These are phyloP conservation scores for Teunomyces lycoperdinae DNA, from an alignment of 805 yeast species.

Conservation along the genomic window DNA sequence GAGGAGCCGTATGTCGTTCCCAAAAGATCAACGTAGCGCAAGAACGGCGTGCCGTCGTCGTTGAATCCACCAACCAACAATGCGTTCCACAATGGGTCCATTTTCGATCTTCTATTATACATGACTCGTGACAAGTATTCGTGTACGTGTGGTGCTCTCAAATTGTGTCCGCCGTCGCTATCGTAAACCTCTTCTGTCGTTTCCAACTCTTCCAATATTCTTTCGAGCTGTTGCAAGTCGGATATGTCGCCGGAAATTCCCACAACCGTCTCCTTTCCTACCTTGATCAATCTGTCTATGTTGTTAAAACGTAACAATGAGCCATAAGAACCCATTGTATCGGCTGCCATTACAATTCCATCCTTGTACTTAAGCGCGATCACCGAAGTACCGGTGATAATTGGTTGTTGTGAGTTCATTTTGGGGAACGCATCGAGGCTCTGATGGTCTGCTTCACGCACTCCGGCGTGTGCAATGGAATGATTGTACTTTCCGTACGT, in stretches of 20 bases:
- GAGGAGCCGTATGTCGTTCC: slow-evolving; percentile 92
- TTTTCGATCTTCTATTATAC: slow-evolving; percentile 84
- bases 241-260: slow-evolving; percentile 94
- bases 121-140: slow-evolving; percentile 81
- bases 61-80: slow-evolving; percentile 87
- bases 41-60: slow-evolving; percentile 59
- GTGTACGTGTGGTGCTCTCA: slow-evolving; percentile 85
- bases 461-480: slow-evolving; percentile 63
- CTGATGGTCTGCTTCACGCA: slow-evolving; percentile 13
- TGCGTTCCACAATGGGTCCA: slow-evolving; percentile 97
- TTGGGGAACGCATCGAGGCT: slow-evolving; percentile 49
- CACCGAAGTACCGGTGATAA: slow-evolving; percentile 95
- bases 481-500: slow-evolving; percentile 80
- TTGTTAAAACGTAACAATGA: slow-evolving; percentile 84
- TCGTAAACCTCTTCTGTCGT: slow-evolving; percentile 75
- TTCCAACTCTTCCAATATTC: slow-evolving; percentile 73
- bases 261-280: slow-evolving; percentile 83
- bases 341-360: slow-evolving; percentile 95
- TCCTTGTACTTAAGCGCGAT: slow-evolving; percentile 84
- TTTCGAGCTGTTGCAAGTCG: slow-evolving; percentile 82
- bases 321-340: slow-evolving; percentile 88
- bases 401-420: slow-evolving; percentile 89
- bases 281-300: slow-evolving; percentile 78
- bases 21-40: slow-evolving; percentile 83
- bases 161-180: slow-evolving; percentile 51